Evolutionary conservation across 192 early-diverging fungal genomes (phyloP), one percentile per base, ranked within the genome.

Genomic region (Coemansia guatemalensis): DNA sequence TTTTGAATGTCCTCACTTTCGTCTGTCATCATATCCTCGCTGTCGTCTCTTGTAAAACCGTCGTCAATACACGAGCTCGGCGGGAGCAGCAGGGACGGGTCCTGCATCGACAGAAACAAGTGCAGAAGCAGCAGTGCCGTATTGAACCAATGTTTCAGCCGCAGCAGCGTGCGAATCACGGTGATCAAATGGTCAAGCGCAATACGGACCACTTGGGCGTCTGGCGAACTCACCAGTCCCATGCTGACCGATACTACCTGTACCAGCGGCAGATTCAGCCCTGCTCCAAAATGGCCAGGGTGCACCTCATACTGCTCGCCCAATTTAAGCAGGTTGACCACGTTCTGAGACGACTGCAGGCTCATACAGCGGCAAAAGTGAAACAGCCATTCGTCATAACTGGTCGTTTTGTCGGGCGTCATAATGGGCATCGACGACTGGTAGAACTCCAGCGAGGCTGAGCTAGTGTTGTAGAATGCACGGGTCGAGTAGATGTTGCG

Each of bases 321-420:
- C 5, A 79, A 65, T 55, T 74, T 70, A 12, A 79, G 63, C 56
- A 79, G 58, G 26, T 73, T 79, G 8, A 79, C 71, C 6, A 79
- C 64, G 64, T 79, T 79, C 50, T 79, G 77, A 53, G 71, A 58
- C 56, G 77, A 79, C 68, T 79, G 77, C 57, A 79, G 56, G 25
- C 77, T 70, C 77, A 79, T 79, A 54, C 71, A 79, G 25, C 77
- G 77, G 62, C 77, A 79, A 25, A 79, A 79, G n/a, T 79, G 77
- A 56, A 79, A 79, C 64, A 79, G 64, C 77, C 77, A 79, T 67
- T 79, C 63, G 68, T 79, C 71, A 54, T 74, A 79, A 39, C 71
- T 71, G 23, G 55, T 71, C 0, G 77, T 68, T 62, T 74, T 73
- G 56, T 79, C 77, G 5, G 77, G 77, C 56, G 77, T 79, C 64